Percentiles rank a stretch among this genome's conserved stretches.
These are phyloP conservation scores for Coccomyxa sp. DNA, from an alignment of 139 green algal species.

Conservation along the genomic window DNA sequence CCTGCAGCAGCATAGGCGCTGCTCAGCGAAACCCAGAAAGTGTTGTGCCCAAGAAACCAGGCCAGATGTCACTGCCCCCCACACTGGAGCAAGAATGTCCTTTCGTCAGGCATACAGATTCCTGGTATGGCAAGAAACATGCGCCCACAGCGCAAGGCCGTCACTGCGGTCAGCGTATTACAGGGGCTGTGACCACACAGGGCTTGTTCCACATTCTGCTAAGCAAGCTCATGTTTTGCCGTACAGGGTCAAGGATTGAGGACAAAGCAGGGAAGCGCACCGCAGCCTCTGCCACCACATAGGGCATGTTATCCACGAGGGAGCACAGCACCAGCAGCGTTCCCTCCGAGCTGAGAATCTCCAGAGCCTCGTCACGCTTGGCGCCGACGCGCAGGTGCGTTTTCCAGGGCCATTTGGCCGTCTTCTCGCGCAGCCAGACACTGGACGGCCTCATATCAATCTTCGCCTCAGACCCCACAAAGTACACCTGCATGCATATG, in stretches of 20 bases:
- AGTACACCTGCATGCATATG: slow-evolving; percentile 12
- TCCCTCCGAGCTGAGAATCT: slow-evolving; percentile 1
- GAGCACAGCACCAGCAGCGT: slow-evolving; percentile 11
- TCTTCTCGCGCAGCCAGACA: slow-evolving; percentile 1
- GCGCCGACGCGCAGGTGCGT: neutral
- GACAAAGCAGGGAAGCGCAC: neutral
- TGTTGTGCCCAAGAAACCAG: too few species aligned
- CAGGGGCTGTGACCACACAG: too few species aligned
- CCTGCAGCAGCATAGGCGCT: neutral
- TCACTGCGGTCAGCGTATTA: too few species aligned
- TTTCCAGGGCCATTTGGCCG: slow-evolving; percentile 7
- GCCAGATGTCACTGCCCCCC: too few species aligned
- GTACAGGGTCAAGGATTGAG: too few species aligned
- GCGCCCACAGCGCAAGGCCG: too few species aligned
- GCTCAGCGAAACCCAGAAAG: too few species aligned
- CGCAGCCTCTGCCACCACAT: slow-evolving; percentile 12
- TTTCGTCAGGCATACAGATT: too few species aligned
- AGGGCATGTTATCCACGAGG: slow-evolving; percentile 14
- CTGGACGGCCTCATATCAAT: slow-evolving; percentile 10
- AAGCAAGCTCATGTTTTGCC: too few species aligned
- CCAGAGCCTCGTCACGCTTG: slow-evolving; percentile 3
- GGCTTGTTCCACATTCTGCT: too few species aligned
- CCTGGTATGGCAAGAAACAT: too few species aligned
- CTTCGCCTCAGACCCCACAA: slow-evolving; percentile 8
- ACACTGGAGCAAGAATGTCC: too few species aligned